These are phyloP conservation scores for Ambrosia hybrid DNA, from an alignment of 140 eudicot genomes.

Conservation along the genomic window DNA sequence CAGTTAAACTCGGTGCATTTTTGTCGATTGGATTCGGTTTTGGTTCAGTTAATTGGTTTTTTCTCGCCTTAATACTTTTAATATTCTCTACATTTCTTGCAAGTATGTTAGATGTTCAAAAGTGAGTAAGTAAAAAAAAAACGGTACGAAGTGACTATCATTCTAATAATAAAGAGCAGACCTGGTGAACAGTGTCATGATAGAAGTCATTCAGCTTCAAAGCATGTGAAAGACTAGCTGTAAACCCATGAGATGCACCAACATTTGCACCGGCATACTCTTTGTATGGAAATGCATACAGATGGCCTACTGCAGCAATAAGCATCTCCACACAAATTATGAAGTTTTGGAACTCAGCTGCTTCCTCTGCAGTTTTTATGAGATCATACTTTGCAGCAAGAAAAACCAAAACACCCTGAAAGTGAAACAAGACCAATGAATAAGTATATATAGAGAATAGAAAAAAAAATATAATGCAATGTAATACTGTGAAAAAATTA, in stretches of 20 bases:
- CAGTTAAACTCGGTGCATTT: neutral
- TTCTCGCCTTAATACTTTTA: neutral
- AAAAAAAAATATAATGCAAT: too few relatives aligned
- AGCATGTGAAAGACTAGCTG: slow-evolving; percentile 87
- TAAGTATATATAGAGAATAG: too few relatives aligned
- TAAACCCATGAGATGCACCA: slow-evolving; percentile 59
- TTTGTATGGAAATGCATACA: slow-evolving; percentile 86
- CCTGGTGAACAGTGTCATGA: slow-evolving; percentile 98
- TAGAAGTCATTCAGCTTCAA: slow-evolving; percentile 79
- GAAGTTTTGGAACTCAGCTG: slow-evolving; percentile 77
- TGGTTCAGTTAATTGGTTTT: too few relatives aligned
- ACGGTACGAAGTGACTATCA: neutral
- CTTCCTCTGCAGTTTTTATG: slow-evolving; percentile 64
- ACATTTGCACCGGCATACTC: slow-evolving; percentile 97
- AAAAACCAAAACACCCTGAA: slow-evolving; percentile 91
- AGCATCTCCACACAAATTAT: slow-evolving; percentile 88
- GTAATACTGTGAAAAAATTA: too few relatives aligned
- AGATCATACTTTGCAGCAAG: slow-evolving; percentile 76
- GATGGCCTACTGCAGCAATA: slow-evolving; percentile 85
- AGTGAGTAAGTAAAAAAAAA: neutral
- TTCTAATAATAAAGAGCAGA: slow-evolving; percentile 18
- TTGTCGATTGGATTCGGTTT: neutral
- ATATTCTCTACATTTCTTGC: neutral
- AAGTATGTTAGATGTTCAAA: neutral
- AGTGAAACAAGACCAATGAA: slow-evolving; percentile 13